Base-by-base conservation (phyloP, 371 early-diverging fungal species). In the Sporodiniella umbellata region DNA sequence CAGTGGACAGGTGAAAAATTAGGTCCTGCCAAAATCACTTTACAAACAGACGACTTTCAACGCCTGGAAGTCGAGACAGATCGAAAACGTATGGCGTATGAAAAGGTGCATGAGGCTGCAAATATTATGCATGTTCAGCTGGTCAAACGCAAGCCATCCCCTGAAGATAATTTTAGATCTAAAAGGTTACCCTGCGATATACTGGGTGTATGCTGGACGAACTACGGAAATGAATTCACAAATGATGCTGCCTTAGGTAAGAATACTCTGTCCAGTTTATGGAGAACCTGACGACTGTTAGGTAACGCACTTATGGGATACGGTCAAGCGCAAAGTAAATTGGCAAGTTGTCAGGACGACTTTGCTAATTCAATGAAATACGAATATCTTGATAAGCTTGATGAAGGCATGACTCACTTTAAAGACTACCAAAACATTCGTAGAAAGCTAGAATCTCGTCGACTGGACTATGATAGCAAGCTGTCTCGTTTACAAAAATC, bases 391-490 rank as follows among this genome's bases (percentile, higher is more conserved):
- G 53, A 50, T 1, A 73, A 67, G 8, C 53, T 88, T 19, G 66
- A 68, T 14, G 51, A 56, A 6, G 78, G 74, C 8, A 53, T 80
- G 48, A 48, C 62, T 10, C 79, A 81, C 23, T 81, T 83, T 61
- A 86, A 88, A 48, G 84, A 85, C 24, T 88, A 88, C 28, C 52
- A 78, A 45, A 46, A 70, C 8, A 52, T 92, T 53, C 82, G 91
- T 52, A 86, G 82, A 56, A 96, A 96, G 64, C 74, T 96, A 6
- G 92, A 93, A 47, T 85, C 87, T 48, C 80, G 96, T 28, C 81
- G 96, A 48, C 67, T 90, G 46, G 96, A 98, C 54, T 95, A 90
- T 62, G 97, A 98, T 64, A 84, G 93, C 35, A 96, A 95, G 67
- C 66, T 88, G 21, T 83, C 80, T 68, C 87, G 89, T 55, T 80